Evolutionary conservation across 1,139 yeast species (phyloP).

Genomic region (Magnusiomyces ingens): DNA sequence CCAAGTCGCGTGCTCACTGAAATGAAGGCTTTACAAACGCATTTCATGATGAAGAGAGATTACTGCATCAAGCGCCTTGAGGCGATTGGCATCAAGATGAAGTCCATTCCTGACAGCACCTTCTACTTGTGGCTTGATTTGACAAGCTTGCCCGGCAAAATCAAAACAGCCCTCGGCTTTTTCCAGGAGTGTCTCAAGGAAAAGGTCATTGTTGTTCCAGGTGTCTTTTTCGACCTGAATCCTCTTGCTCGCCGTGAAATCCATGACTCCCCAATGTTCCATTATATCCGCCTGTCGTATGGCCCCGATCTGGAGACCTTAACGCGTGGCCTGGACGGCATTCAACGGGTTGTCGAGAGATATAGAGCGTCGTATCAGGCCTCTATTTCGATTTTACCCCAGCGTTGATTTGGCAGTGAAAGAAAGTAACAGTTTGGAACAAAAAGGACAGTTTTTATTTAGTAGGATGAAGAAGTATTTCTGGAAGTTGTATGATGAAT

Average conservation of each 20-base stretch:
- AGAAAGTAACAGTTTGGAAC: too few relatives aligned
- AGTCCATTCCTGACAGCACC: conserved; percentile 53
- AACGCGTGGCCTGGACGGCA: conserved; percentile 60
- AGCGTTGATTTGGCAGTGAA: conserved; percentile 10
- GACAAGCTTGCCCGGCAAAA: conserved; percentile 52
- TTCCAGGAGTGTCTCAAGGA: conserved; percentile 65
- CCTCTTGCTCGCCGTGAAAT: conserved; percentile 57
- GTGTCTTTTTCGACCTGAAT: conserved; percentile 59
- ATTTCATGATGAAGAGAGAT: conserved; percentile 57
- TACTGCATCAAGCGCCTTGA: conserved; percentile 47
- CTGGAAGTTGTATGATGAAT: too few relatives aligned
- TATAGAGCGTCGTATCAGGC: conserved; percentile 14
- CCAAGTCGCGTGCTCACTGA: conserved; percentile 48
- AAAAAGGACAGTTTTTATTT: too few relatives aligned
- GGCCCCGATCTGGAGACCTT: conserved; percentile 55
- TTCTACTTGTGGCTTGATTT: conserved; percentile 61
- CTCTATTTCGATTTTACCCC: conserved; percentile 13
- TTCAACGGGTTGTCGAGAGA: conserved; percentile 48
- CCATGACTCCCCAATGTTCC: conserved; percentile 59
- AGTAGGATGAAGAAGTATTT: too few relatives aligned
- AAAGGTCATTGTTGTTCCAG: conserved; percentile 59
- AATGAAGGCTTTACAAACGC: conserved; percentile 56
- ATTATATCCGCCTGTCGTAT: conserved; percentile 55
- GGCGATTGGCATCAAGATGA: conserved; percentile 53
- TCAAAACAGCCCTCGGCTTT: conserved; percentile 56